A percentile compares a stretch with the other conserved stretches of the same genome.
Evolutionary conservation across 306 rosid genomes (phyloP).

Genomic region (Adenanthera pavonina): DNA sequence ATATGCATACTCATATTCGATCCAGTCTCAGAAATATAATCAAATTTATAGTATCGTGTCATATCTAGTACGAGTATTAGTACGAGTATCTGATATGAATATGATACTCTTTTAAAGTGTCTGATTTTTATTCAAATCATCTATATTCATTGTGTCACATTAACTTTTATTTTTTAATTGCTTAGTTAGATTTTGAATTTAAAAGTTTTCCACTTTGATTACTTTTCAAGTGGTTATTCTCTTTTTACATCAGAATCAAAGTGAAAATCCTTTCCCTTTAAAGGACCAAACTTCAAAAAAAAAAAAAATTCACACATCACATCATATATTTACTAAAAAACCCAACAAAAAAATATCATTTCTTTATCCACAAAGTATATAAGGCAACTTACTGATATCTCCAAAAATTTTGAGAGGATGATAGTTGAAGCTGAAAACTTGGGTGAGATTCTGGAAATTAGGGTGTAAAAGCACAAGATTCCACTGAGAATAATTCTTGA

Average conservation of each 20-base stretch:
- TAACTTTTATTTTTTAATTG: not conserved
- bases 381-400: slow-evolving; percentile 60
- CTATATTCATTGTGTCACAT: not conserved
- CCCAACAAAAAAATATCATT: too few relatives aligned
- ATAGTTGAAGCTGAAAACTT: slow-evolving; percentile 85
- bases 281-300: too few relatives aligned
- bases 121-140: too few relatives aligned
- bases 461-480: slow-evolving; percentile 78
- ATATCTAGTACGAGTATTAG: too few relatives aligned
- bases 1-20: not conserved
- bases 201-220: not conserved
- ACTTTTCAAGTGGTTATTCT: not conserved
- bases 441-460: slow-evolving; percentile 58
- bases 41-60: not conserved
- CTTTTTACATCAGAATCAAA: not conserved
- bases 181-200: not conserved
- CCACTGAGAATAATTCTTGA: slow-evolving; percentile 79
- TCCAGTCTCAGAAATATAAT: not conserved
- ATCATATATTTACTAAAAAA: too few relatives aligned
- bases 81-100: not conserved
- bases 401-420: slow-evolving; percentile 56
- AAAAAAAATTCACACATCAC: too few relatives aligned
- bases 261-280: not conserved
- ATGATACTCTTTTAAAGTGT: not conserved
- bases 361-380: not conserved